Evolutionary conservation across 208 protist genomes (phyloP).

Genomic region (Leishmania braziliensis): DNA sequence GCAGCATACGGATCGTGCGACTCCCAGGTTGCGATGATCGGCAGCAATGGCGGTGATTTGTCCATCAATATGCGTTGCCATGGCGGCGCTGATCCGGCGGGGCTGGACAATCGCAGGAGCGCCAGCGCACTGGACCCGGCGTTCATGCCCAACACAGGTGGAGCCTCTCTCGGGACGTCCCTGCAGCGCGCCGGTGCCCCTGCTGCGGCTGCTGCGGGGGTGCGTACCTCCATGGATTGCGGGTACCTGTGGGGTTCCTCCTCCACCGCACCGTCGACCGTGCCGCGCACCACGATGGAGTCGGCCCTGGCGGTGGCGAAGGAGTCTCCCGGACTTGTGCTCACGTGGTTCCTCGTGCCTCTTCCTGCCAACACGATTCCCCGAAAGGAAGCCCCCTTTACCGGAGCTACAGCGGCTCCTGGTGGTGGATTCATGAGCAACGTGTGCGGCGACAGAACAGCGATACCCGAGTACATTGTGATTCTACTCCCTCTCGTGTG

Average conservation of each 20-base stretch:
- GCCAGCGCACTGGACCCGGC: background rate
- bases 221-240: constrained; percentile 23
- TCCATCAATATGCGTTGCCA: background rate
- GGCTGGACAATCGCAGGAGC: background rate
- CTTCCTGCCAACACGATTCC: constrained; percentile 6
- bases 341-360: constrained; percentile 54
- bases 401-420: constrained; percentile 9
- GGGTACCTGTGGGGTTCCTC: constrained; percentile 46
- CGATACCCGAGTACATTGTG: constrained; percentile 28
- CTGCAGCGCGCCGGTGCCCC: background rate
- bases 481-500: constrained; percentile 60
- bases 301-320: constrained; percentile 17
- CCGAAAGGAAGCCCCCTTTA: constrained; percentile 25
- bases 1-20: constrained; percentile 17
- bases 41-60: background rate
- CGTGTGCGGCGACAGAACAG: background rate
- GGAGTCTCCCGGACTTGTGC: constrained; percentile 42
- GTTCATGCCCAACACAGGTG: constrained; percentile 1
- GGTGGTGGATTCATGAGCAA: background rate
- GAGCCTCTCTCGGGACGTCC: background rate
- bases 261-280: constrained; percentile 7
- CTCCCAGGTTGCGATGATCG: background rate
- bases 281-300: constrained; percentile 22
- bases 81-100: background rate
- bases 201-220: constrained; percentile 12